Evolutionary conservation across 106 monocot genomes (phyloP), one percentile per base, ranked within the genome.

Genomic region (Alisma plantagoaquatica): DNA sequence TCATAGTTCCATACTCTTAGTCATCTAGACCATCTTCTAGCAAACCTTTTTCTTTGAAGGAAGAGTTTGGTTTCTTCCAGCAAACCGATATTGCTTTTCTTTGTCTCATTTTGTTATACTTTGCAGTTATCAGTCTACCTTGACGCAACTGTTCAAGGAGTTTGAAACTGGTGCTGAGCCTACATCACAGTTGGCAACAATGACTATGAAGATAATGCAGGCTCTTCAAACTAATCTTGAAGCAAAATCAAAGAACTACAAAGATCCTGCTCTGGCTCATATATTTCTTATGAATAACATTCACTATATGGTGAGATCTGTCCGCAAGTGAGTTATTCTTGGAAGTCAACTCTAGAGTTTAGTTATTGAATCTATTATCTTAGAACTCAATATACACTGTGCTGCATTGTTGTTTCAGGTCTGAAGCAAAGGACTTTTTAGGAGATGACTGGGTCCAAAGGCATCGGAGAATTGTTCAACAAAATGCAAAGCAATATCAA

Each of bases 401-500:
- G n/a, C 23, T 54, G 10, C 33, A 22, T 8, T 25, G 16, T 27
- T 63, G 11, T 31, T 33, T n/a, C n/a, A 81, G 81, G 64, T 81
- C 81, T 19, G 81, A 81, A 72, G 81, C 81, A 43, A 81, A 81
- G 49, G 81, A 81, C 60, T 54, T 81, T 29, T 51, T 81, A 32
- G 81, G 81, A 27, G 81, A 81, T 56, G 81, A 81, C 50, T 76
- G 81, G 81, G 71, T 81, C 21, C 81, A 81, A 68, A 81, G 75
- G 42, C 71, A 81, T 31, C 54, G 81, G 47, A 81, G 81, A 51
- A 69, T 69, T 15, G 81, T 81, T 22, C 81, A 81, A 41, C 81
- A 81, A 60, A 71, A 81, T 72, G 81, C 81, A 12, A 81, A 76
- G 61, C 62, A 71, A 20, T 81, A 81, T 50, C 62, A 65, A 64